These are phyloP conservation scores for Lactarius hengduanensis DNA, from an alignment of 768 basidiomycete species.

Conservation along the genomic window DNA sequence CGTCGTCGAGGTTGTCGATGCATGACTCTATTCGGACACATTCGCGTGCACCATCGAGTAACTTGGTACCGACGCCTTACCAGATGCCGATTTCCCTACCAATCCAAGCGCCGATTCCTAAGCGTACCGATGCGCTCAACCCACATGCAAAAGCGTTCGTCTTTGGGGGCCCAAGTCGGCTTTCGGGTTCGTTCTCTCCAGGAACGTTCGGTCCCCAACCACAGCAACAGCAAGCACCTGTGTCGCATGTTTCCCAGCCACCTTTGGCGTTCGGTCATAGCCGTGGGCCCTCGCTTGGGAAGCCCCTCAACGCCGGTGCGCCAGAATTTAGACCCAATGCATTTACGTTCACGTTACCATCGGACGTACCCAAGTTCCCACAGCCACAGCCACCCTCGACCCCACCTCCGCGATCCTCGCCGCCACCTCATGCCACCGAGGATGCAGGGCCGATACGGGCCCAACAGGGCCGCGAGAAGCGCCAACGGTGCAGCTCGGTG, in stretches of 20 bases:
- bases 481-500: constrained; percentile 58
- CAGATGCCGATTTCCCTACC: constrained; percentile 23
- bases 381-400: constrained; percentile 32
- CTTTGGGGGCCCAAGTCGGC: constrained; percentile 51
- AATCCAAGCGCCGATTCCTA: constrained; percentile 25
- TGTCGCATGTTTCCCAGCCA: constrained; percentile 1
- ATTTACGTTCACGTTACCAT: constrained; percentile 76
- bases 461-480: constrained; percentile 77
- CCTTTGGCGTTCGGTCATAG: constrained; percentile 33
- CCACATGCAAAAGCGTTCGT: constrained; percentile 84
- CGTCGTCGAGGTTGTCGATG: constrained; percentile 58
- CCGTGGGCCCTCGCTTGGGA: constrained; percentile 51
- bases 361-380: constrained; percentile 61
- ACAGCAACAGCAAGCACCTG: constrained; percentile 30
- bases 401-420: constrained; percentile 40
- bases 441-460: constrained; percentile 36
- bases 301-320: constrained; percentile 76
- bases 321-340: constrained; percentile 76
- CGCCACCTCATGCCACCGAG: constrained; percentile 29
- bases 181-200: constrained; percentile 38
- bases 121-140: constrained; percentile 50
- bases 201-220: constrained; percentile 32
- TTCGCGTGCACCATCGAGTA: constrained; percentile 44
- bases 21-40: constrained; percentile 66
- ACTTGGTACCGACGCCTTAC: constrained; percentile 21